Base-by-base conservation (phyloP, 108 stramenopile species). In the Cyclotella choctawhatcheeana region DNA sequence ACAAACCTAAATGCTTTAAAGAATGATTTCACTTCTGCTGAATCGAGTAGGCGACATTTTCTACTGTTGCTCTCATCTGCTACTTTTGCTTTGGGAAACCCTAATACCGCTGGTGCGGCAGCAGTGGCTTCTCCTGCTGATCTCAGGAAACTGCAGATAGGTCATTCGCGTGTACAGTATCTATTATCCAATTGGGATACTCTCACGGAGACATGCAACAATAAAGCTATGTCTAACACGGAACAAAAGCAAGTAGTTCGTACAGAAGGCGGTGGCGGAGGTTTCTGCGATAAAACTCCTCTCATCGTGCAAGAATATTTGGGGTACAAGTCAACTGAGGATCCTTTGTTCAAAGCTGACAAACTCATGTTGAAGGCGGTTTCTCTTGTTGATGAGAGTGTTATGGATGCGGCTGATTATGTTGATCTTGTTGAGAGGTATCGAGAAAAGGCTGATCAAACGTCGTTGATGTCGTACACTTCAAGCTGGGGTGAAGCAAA, bases 271-370 rank as follows among this genome's bases (percentile, higher is more conserved):
- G 83, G 84, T n/a, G 89, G 89, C 2, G 82, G 86, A 12, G 86
- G 76, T 2, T 77, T 77, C 31, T 92, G 91, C 61, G 87, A 87
- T 21, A 87, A 84, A 61, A 85, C 82, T 26, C 91, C 91, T 0
- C 74, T 92, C 34, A 62, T 77, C 50, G 88, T 89, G 12, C 83
- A 84, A 47, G 83, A 84, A 51, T 84, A 72, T 51, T 35, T 81
- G 21, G 84, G 81, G 5, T 82, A 82, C 69, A 85, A 82, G 43
- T 84, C 79, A 18, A 80, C 31, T 25, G 79, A 85, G 18, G 91
- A 92, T 79, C 91, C 91, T 16, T 54, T 92, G 47, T 92, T 82
- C 69, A 77, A 82, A 32, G 88, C 87, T 17, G 91, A 92, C 64
- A 86, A 88, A 29, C 48, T 89, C 22, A 88, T 92, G 88, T 53